Conservation (phyloP, 352 stramenopile genomes). For the Globisporangium cylindrosporum region DNA sequence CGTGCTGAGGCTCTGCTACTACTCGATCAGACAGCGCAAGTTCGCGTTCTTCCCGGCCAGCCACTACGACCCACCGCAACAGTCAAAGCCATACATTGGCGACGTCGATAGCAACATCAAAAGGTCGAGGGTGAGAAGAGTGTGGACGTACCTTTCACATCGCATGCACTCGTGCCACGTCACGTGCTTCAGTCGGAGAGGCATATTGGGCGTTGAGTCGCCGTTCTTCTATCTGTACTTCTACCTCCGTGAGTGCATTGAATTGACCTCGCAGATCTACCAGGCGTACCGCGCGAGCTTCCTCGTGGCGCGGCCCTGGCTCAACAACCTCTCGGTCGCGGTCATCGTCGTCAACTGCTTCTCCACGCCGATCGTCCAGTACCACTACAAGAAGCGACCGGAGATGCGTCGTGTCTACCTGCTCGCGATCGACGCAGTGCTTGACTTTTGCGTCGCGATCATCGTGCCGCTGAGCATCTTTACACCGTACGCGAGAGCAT, state of each 20-base stretch:
- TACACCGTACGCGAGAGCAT: conserved; percentile 9
- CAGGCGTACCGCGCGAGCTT: conserved; percentile 46
- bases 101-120: background rate
- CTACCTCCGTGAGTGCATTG: conserved; percentile 34
- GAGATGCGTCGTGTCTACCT: conserved; percentile 7
- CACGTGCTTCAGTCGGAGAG: conserved; percentile 18
- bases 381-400: conserved; percentile 6
- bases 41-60: conserved; percentile 19
- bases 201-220: conserved; percentile 34
- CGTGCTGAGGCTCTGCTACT: conserved; percentile 19
- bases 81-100: background rate
- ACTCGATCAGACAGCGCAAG: conserved; percentile 21
- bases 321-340: conserved; percentile 45
- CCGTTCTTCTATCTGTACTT: conserved; percentile 30
- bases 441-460: conserved; percentile 17
- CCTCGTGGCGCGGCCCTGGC: conserved; percentile 39
- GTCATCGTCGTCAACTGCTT: conserved; percentile 33
- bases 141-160: conserved; percentile 1
- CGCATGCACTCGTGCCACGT: conserved; percentile 6
- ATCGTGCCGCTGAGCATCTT: conserved; percentile 20
- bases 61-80: background rate
- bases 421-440: conserved; percentile 14
- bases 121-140: background rate
- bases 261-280: conserved; percentile 39
- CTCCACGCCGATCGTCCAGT: conserved; percentile 17